Conservation (phyloP, 176 grass and related monocot species). For the Puya raimondii region DNA sequence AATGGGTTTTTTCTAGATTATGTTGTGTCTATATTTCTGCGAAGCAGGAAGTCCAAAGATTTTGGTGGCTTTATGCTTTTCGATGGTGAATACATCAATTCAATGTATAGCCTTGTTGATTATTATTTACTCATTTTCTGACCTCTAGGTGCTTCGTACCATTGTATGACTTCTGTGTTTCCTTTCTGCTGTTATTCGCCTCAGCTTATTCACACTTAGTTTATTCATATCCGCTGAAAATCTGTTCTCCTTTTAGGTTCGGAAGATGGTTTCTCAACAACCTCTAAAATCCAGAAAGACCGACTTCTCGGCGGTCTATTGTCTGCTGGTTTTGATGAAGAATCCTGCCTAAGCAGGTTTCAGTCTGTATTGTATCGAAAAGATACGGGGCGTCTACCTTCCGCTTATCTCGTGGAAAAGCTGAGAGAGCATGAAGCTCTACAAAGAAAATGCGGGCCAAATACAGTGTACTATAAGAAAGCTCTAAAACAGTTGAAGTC, state of each 20-base stretch:
- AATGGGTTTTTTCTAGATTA: no score
- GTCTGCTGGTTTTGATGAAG: slow-evolving; percentile 44
- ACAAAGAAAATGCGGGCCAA: slow-evolving; percentile 54
- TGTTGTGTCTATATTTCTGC: no score
- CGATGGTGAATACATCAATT: no score
- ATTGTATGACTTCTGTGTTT: no score
- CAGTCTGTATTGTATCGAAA: slow-evolving; percentile 47
- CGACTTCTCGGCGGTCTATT: slow-evolving; percentile 43
- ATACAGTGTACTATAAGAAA: slow-evolving; percentile 41
- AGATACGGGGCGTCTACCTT: slow-evolving; percentile 30
- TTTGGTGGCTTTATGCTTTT: no score
- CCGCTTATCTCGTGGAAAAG: slow-evolving; percentile 46
- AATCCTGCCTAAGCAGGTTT: slow-evolving; percentile 52
- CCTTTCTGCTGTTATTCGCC: no score
- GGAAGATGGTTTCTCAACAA: slow-evolving; percentile 5
- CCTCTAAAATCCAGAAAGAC: slow-evolving; percentile 23
- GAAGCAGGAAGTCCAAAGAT: no score
- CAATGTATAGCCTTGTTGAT: no score
- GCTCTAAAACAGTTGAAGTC: slow-evolving; percentile 46
- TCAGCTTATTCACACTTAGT: background rate
- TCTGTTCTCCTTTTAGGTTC: background rate
- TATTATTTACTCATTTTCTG: no score
- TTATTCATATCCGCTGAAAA: background rate
- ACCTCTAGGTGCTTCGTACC: no score
- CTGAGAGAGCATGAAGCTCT: slow-evolving; percentile 54